Evolutionary conservation across 176 grass and related monocot species (phyloP).

Genomic region (Avena insularis): DNA sequence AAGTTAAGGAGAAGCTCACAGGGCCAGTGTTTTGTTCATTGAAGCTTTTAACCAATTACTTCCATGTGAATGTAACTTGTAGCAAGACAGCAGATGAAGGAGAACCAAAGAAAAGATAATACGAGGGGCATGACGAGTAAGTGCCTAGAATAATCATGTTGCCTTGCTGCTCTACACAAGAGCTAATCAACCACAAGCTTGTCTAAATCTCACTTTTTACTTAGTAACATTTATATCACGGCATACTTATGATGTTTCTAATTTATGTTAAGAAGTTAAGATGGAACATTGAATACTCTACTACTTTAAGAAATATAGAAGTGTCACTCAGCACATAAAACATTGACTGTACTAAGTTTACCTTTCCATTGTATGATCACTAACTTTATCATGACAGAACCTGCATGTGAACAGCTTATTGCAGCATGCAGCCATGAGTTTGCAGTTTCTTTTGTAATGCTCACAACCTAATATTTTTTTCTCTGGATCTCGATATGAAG

Average conservation of each 20-base stretch:
- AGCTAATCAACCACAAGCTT: background rate
- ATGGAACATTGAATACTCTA: background rate
- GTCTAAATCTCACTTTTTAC: background rate
- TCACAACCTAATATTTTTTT: conserved; percentile 85
- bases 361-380: conserved; percentile 91
- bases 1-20: background rate
- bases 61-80: conserved; percentile 17
- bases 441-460: conserved; percentile 95
- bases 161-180: background rate
- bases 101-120: background rate
- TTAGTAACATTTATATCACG: background rate
- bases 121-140: background rate
- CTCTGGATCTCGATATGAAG: conserved; percentile 69
- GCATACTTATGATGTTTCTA: conserved; percentile 1
- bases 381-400: conserved; percentile 95
- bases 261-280: background rate
- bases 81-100: conserved; percentile 1
- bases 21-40: background rate
- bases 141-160: background rate
- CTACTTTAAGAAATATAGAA: conserved; percentile 24
- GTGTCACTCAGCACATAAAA: background rate
- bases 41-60: conserved; percentile 8
- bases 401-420: conserved; percentile 91
- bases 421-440: conserved; percentile 86
- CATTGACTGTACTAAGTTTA: conserved; percentile 39